Evolutionary conservation across 73 alveolate genomes (phyloP).

Genomic region (Blepharisma stoltei): DNA sequence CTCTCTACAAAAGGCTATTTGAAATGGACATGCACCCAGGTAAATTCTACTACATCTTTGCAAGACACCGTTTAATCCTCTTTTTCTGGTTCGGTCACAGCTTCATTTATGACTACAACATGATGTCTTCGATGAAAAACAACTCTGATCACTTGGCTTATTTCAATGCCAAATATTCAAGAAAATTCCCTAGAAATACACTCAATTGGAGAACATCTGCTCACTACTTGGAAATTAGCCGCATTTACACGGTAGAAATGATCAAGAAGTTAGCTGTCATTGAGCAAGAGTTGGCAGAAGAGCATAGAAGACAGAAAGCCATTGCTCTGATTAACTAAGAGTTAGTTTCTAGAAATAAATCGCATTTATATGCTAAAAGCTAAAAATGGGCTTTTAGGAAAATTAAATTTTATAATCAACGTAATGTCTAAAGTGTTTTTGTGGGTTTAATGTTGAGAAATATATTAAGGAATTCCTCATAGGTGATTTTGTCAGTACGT

Average conservation of each 20-base stretch:
- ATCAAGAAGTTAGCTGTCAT: background rate
- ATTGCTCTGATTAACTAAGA: background rate
- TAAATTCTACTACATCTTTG: background rate
- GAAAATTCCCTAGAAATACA: conserved; percentile 14
- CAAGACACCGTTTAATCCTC: conserved; percentile 1
- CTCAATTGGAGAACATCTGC: conserved; percentile 29
- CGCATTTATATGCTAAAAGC: too few relatives aligned
- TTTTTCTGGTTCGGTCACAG: background rate
- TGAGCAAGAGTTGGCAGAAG: background rate
- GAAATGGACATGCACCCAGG: conserved; percentile 32
- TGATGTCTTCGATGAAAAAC: background rate
- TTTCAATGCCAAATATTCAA: background rate
- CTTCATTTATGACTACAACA: background rate
- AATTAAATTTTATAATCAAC: too few relatives aligned
- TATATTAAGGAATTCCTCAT: too few relatives aligned
- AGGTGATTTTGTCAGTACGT: too few relatives aligned
- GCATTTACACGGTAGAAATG: conserved; percentile 32
- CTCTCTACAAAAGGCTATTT: conserved; percentile 29
- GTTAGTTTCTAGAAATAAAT: background rate
- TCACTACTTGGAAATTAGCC: conserved; percentile 21
- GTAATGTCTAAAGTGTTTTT: too few relatives aligned
- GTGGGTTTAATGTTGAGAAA: too few relatives aligned
- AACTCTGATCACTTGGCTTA: conserved; percentile 25
- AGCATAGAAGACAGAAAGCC: conserved; percentile 9
- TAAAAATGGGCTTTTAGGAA: too few relatives aligned